Evolutionary conservation across 202 grass and related monocot genomes (phyloP).

Genomic region (Bolboschoenoplectus hybrid): DNA sequence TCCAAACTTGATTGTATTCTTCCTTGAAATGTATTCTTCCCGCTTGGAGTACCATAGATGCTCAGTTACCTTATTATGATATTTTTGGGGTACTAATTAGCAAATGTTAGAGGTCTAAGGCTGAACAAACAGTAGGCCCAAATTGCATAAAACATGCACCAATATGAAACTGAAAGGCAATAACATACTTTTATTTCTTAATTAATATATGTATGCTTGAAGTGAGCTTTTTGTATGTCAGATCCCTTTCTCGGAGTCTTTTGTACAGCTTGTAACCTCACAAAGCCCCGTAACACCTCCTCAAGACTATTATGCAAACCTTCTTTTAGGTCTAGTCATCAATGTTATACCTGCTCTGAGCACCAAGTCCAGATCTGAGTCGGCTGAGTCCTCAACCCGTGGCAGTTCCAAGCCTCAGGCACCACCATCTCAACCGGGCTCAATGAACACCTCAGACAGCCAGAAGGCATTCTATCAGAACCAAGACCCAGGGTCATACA

Average conservation of each 20-base stretch:
- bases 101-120: neutral
- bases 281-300: constrained; percentile 71
- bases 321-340: constrained; percentile 87
- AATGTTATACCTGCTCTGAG: constrained; percentile 96
- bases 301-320: constrained; percentile 90
- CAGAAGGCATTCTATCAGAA: constrained; percentile 98
- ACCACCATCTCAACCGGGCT: constrained; percentile 62
- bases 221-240: constrained; percentile 44
- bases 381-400: constrained; percentile 49
- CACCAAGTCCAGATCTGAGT: constrained; percentile 78
- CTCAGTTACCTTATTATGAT: constrained; percentile 29
- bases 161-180: neutral
- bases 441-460: constrained; percentile 57
- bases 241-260: constrained; percentile 91
- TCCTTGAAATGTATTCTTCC: neutral
- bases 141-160: neutral
- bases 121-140: neutral
- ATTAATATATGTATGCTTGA: constrained; percentile 5
- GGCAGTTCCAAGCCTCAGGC: constrained; percentile 51
- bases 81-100: neutral
- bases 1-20: neutral
- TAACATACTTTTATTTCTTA: constrained; percentile 5
- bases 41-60: neutral
- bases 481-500: constrained; percentile 97
- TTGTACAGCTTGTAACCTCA: constrained; percentile 64